These are phyloP conservation scores for Yarrowia sp. DNA, from an alignment of 805 yeast species.

Conservation along the genomic window DNA sequence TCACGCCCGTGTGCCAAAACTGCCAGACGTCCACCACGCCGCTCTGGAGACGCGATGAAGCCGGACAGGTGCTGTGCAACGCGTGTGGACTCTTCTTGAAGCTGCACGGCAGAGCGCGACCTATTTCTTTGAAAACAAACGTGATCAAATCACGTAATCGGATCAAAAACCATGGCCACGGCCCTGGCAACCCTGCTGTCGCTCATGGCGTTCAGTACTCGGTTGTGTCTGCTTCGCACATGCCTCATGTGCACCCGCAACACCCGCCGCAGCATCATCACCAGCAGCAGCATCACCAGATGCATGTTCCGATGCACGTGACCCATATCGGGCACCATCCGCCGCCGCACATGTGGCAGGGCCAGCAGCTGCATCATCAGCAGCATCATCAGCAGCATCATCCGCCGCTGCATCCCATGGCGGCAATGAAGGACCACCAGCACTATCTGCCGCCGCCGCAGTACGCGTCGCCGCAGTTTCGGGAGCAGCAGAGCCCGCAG, in stretches of 20 bases:
- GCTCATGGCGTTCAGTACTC: conserved; percentile 13
- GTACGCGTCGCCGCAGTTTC: conserved; percentile 13
- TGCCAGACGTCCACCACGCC: conserved; percentile 94
- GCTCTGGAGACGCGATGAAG: conserved; percentile 90
- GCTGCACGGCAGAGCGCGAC: conserved; percentile 89
- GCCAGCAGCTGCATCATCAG: not conserved
- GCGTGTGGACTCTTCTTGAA: conserved; percentile 91
- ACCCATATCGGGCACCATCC: conserved; percentile 27
- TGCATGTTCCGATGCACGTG: conserved; percentile 26
- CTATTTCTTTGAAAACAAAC: conserved; percentile 86
- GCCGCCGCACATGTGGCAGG: conserved; percentile 14
- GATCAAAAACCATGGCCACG: conserved; percentile 45
- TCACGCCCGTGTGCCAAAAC: conserved; percentile 58
- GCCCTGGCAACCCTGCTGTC: conserved; percentile 2
- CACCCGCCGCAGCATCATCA: not conserved
- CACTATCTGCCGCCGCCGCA: conserved; percentile 22
- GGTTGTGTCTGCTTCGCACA: conserved; percentile 2
- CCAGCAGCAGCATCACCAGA: not conserved
- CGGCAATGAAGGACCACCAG: conserved; percentile 24
- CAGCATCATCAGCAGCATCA: not conserved
- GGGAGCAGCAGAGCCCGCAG: not conserved
- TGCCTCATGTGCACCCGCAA: conserved; percentile 15
- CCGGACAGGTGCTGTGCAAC: conserved; percentile 86
- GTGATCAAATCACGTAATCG: conserved; percentile 89
- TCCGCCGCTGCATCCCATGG: conserved; percentile 17